Evolutionary conservation across 2,329 filamentous ascomycete species (phyloP), one percentile per base, ranked within the genome.

Genomic region (Hypoxylon sp.): DNA sequence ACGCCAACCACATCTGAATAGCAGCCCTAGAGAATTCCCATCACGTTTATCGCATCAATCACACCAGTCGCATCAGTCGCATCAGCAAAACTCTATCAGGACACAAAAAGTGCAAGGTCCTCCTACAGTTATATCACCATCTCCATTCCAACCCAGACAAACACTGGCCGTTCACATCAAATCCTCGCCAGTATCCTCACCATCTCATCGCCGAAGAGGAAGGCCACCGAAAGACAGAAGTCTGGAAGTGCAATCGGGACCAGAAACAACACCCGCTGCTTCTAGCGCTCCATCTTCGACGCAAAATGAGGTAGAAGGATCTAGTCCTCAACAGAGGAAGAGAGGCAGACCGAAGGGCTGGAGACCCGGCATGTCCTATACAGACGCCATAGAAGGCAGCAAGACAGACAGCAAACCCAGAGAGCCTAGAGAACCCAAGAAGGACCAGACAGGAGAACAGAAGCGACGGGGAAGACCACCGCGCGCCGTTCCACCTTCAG

Each of bases 331-430:
- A 35, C 69, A 68, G 1, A 76, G 67, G 63, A 80, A 81, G 60
- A 78, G 81, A 39, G 86, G 86, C 6, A 80, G 86, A 5, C 86
- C 86, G 3, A 84, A 84, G 58, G 85, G 85, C 24, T 86, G 80
- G 80, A 81, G 76, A 54, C 74, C 75, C 1, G 79, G 78, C 46
- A 78, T 75, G 71, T 73, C 77, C 0, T 81, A 79, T 66, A 51
- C 67, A 5, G 67, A 74, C 31, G 54, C 66, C 9, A 72, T 63
- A 47, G 53, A 44, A 31, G 50, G 31, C n/a, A n/a, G 39, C 53
- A 31, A 19, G 22, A 46, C 11, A 13, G 60, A 74, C 31, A 44
- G 71, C 11, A 70, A 67, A 39, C 54, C 66, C 13, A 73, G 58
- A 24, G 60, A 67, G 55, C 50, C 67, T 10, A 72, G 60, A 24